Base-by-base conservation (phyloP, 345 rosid genomes). In the Arabis hirsuta region DNA sequence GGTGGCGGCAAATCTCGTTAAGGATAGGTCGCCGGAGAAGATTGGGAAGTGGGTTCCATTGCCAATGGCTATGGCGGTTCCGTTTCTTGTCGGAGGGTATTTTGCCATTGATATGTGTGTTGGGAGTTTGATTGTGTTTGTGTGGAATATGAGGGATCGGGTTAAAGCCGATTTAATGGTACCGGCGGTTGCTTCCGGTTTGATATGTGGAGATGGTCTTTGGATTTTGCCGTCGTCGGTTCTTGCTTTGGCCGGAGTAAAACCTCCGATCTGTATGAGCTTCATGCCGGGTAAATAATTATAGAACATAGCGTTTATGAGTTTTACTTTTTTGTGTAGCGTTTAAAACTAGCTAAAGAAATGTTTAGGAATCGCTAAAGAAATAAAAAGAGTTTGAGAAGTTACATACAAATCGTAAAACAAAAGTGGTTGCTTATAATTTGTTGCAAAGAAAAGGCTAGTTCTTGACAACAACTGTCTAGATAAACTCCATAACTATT, bases 51-150 rank as follows among this genome's bases (percentile, higher is more conserved):
- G 77, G 76, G 81, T 81, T 20, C 87, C 87, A 0, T 47, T 79
- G 12, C 87, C 84, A 9, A 81, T 81, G 81, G 87, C 81, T 0
- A 83, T 83, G 87, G 87, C 84, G 6, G 81, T 83, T 51, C 84
- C 87, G 45, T 83, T 83, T 76, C 80, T 78, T 55, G 69, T 83
- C 0, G 84, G 87, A 43, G 76, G 81, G 13, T 81, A 83, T 39
- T 83, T 83, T 4, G 87, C 84, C 2, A 68, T 83, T 34, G 87
- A 83, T 41, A 81, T 81, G 87, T 81, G 84, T 61, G 74, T 83
- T 9, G 87, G 87, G 52, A 83, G 87, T 73, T 81, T 83, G 78
- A 62, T 83, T 54, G 79, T 83, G 20, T 83, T 74, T 52, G 68
- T 59, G 16, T 83, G 87, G 87, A 74, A 74, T 41, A 81, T 67